A percentile compares a stretch with the other conserved stretches of the same genome.
phyloP scores from a whole-genome alignment of 768 basidiomycete species.

The Gyrodon lividus region DNA sequence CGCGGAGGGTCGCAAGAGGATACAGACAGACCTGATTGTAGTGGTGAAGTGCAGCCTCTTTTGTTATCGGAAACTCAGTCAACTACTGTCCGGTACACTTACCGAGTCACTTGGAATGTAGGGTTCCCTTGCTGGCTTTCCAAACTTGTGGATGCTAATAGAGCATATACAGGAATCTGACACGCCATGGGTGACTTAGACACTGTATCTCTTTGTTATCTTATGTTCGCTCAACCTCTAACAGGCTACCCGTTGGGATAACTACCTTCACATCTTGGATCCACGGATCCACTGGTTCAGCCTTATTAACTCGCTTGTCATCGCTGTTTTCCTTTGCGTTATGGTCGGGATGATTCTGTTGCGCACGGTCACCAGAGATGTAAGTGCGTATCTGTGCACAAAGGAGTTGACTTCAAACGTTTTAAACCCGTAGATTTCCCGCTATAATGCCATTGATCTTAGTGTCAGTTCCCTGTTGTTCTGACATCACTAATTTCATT shows the following conservation, averaged over 20 bases:
- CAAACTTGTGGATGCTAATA: slow-evolving; percentile 3
- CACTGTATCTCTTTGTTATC: not conserved
- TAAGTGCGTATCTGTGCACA: slow-evolving; percentile 32
- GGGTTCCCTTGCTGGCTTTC: slow-evolving; percentile 25
- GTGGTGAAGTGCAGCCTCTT: slow-evolving; percentile 45
- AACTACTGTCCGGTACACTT: slow-evolving; percentile 80
- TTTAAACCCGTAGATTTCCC: slow-evolving; percentile 24
- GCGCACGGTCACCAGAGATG: slow-evolving; percentile 86
- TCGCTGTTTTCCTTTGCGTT: slow-evolving; percentile 85
- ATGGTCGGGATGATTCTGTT: slow-evolving; percentile 93
- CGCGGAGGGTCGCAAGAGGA: slow-evolving; percentile 58
- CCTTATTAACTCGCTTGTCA: slow-evolving; percentile 87
- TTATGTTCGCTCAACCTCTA: slow-evolving; percentile 11
- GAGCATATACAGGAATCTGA: slow-evolving; percentile 63
- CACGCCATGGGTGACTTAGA: slow-evolving; percentile 67
- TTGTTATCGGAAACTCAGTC: slow-evolving; percentile 57
- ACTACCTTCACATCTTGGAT: slow-evolving; percentile 91
- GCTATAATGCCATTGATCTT: slow-evolving; percentile 94
- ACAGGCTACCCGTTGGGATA: slow-evolving; percentile 95
- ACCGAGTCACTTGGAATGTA: slow-evolving; percentile 84
- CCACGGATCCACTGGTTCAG: slow-evolving; percentile 97
- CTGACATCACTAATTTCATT: not conserved
- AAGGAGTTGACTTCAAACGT: not conserved
- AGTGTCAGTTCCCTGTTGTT: slow-evolving; percentile 50
- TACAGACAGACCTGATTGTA: slow-evolving; percentile 48